phyloP scores from a whole-genome alignment of 495 filamentous ascomycete species.

The Penicillium salamii region DNA sequence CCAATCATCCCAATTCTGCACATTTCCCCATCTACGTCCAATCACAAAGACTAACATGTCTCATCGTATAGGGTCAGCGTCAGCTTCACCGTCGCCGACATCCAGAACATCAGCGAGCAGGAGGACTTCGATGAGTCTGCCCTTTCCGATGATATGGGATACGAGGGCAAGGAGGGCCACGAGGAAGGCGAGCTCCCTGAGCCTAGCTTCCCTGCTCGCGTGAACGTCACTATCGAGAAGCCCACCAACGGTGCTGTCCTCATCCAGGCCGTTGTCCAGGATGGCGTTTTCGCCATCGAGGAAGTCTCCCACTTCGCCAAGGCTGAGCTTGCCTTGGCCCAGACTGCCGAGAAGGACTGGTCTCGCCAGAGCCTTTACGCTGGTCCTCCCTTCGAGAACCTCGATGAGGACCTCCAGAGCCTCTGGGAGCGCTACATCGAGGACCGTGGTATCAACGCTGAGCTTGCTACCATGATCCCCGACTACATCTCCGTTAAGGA shows the following conservation, averaged over 20 bases:
- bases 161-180: conserved; percentile 44
- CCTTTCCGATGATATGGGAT: conserved; percentile 49
- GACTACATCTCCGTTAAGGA: conserved; percentile 99
- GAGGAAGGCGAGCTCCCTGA: conserved; percentile 53
- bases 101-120: conserved; percentile 69
- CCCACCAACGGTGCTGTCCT: conserved; percentile 73
- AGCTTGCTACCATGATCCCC: conserved; percentile 83
- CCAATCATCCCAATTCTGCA: neutral
- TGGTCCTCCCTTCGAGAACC: conserved; percentile 87
- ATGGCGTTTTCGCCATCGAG: conserved; percentile 84
- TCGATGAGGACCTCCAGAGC: conserved; percentile 93
- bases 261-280: conserved; percentile 83
- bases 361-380: conserved; percentile 74
- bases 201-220: conserved; percentile 71
- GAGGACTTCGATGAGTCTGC: conserved; percentile 47
- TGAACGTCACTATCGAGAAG: conserved; percentile 87
- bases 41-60: conserved; percentile 7
- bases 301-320: conserved; percentile 85
- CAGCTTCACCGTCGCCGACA: conserved; percentile 89
- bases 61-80: conserved; percentile 68
- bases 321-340: conserved; percentile 62
- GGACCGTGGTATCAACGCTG: conserved; percentile 86
- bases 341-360: conserved; percentile 66
- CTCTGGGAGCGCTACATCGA: conserved; percentile 92
- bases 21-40: conserved; percentile 5